Evolutionary conservation across 2,329 filamentous ascomycete genomes (phyloP), one percentile per base, ranked within the genome.

Genomic region (Fusarium tjaetaba): DNA sequence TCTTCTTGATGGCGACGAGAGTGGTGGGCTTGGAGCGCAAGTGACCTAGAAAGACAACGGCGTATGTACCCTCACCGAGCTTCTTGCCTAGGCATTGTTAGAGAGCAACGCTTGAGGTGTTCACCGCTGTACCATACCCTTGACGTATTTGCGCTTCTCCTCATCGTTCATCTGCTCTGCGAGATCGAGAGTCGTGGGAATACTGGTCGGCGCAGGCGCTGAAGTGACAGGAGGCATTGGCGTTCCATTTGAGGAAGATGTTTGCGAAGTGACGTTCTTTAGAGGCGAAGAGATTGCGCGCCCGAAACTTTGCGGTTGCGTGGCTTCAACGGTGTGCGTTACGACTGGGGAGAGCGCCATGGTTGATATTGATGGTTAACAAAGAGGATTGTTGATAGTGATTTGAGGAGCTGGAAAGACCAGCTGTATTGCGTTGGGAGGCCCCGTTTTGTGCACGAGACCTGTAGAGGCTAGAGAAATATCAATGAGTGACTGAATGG

Each of bases 61-160:
- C 96, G 82, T 99, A 99, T 73, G 96, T 98, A 85, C 96, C 96
- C 83, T 97, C 94, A 82, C 96, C 96, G 68, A 99, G 90, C 80
- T 96, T 96, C 81, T 93, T 95, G 79, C 94, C 94, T 94, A 75
- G 0, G 28, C 3, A 30, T n/a, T 34, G 24, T 42, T 48, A 49
- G 32, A 49, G 32, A n/a, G 13, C 2, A 28, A 26, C 10, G 4
- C 13, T 22, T 20, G 4, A 5, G 38, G 6, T 24, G 1, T 36
- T 34, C 16, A 32, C 13, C 8, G 20, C 15, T 16, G 11, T 30
- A 11, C 15, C 81, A 38, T 80, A 92, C 93, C 94, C 86, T 97
- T 97, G 74, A 96, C 89, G 82, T 97, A 99, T 86, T 96, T 97
- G 75, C 89, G 88, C 82, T 95, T 94, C 79, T 94, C 93, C 57